A percentile compares a stretch with the other conserved stretches of the same genome.
phyloP scores from a whole-genome alignment of 768 basidiomycete species.

The Mycena crocata region DNA sequence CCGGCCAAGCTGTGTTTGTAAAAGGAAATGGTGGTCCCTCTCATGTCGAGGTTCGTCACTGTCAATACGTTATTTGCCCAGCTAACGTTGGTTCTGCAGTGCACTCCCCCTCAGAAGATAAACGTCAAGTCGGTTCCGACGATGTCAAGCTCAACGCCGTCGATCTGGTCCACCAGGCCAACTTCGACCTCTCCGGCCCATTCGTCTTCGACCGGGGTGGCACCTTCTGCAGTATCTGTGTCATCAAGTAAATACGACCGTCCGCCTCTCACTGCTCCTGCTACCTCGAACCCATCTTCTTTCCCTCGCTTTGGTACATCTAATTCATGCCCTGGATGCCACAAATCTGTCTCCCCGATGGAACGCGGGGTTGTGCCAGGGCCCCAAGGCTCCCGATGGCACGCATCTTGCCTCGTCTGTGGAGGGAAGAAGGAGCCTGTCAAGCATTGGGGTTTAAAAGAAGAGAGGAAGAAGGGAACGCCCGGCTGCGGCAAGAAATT shows the following conservation, averaged over 20 bases:
- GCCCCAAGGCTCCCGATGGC: slow-evolving; percentile 86
- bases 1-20: slow-evolving; percentile 79
- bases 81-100: slow-evolving; percentile 44
- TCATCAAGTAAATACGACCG: slow-evolving; percentile 46
- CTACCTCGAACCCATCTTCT: slow-evolving; percentile 44
- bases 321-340: slow-evolving; percentile 80
- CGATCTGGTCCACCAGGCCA: slow-evolving; percentile 30
- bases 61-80: neutral
- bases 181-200: slow-evolving; percentile 4
- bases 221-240: slow-evolving; percentile 5
- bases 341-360: slow-evolving; percentile 81
- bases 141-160: slow-evolving; percentile 7
- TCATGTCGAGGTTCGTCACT: slow-evolving; percentile 66
- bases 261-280: slow-evolving; percentile 50
- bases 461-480: slow-evolving; percentile 64
- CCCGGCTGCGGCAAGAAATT: slow-evolving; percentile 87
- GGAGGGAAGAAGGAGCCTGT: slow-evolving; percentile 73
- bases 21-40: slow-evolving; percentile 72
- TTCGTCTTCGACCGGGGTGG: slow-evolving; percentile 13
- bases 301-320: slow-evolving; percentile 71
- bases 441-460: slow-evolving; percentile 48
- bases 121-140: slow-evolving; percentile 36
- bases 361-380: slow-evolving; percentile 89
- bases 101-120: slow-evolving; percentile 57
- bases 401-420: slow-evolving; percentile 80